These are phyloP conservation scores for Termitomyces sp. DNA, from an alignment of 768 basidiomycete species.

Conservation along the genomic window DNA sequence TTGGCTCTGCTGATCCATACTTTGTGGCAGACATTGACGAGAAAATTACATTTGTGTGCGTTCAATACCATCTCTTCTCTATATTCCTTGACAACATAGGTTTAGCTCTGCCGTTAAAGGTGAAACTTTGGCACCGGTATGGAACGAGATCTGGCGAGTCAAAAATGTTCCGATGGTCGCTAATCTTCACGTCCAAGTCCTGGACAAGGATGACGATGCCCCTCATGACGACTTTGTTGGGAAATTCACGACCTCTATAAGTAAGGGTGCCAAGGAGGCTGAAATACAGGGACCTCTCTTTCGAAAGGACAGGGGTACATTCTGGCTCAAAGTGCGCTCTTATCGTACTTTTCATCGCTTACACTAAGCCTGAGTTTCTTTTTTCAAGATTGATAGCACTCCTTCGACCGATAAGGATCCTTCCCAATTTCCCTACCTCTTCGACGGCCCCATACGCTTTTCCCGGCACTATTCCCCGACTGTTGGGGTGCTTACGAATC, in stretches of 20 bases:
- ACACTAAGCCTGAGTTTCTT: background rate
- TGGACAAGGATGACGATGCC: conserved; percentile 62
- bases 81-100: background rate
- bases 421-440: conserved; percentile 48
- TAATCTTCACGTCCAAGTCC: conserved; percentile 51
- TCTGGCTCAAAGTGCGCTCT: conserved; percentile 59
- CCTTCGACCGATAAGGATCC: conserved; percentile 38
- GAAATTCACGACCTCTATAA: conserved; percentile 47
- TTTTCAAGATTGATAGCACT: conserved; percentile 47
- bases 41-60: conserved; percentile 59
- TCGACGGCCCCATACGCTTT: conserved; percentile 70
- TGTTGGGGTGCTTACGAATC: conserved; percentile 56
- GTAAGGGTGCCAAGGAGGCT: conserved; percentile 57
- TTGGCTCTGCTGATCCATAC: conserved; percentile 63
- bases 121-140: conserved; percentile 56
- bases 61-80: conserved; percentile 7
- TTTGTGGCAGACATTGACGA: conserved; percentile 66
- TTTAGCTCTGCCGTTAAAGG: conserved; percentile 60
- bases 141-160: conserved; percentile 72
- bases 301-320: conserved; percentile 48
- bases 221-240: conserved; percentile 63
- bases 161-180: conserved; percentile 71
- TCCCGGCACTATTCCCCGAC: conserved; percentile 69
- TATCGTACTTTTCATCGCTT: background rate
- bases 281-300: conserved; percentile 52